Evolutionary conservation across 805 yeast genomes (phyloP).

Genomic region (Zygotorulaspora sp.): DNA sequence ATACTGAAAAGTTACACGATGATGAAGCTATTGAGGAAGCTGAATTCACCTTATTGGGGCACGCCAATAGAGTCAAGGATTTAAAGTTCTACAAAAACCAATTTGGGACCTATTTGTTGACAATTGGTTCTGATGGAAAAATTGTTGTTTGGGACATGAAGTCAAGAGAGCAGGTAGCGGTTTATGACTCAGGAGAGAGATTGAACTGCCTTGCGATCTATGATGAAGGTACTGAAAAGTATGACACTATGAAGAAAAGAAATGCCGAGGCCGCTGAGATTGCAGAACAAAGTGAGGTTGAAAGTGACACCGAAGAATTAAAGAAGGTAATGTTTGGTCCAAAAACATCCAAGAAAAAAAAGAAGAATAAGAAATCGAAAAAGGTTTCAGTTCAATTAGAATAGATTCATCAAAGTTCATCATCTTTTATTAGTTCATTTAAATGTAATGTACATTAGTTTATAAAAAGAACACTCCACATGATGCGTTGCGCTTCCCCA

Average conservation of each 20-base stretch:
- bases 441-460: slow-evolving; percentile 13
- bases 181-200: slow-evolving; percentile 86
- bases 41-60: slow-evolving; percentile 65
- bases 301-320: slow-evolving; percentile 67
- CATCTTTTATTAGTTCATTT: not conserved
- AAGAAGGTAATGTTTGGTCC: slow-evolving; percentile 52
- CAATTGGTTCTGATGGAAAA: slow-evolving; percentile 90
- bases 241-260: slow-evolving; percentile 62
- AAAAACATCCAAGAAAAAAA: slow-evolving; percentile 39
- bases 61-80: slow-evolving; percentile 80
- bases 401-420: slow-evolving; percentile 20
- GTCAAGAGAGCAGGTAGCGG: slow-evolving; percentile 75
- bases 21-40: slow-evolving; percentile 39
- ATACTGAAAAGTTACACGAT: slow-evolving; percentile 36
- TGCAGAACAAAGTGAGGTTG: slow-evolving; percentile 68
- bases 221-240: slow-evolving; percentile 73
- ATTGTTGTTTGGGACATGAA: slow-evolving; percentile 84
- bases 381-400: slow-evolving; percentile 56
- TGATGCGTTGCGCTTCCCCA: too few relatives aligned
- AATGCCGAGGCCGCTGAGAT: slow-evolving; percentile 48
- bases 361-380: slow-evolving; percentile 38
- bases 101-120: slow-evolving; percentile 49
- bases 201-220: slow-evolving; percentile 78
- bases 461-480: not conserved
- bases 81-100: slow-evolving; percentile 50